Evolutionary conservation across 148 eudicot genomes (phyloP), one percentile per base, ranked within the genome.

Genomic region (Nepenthes gracilis): DNA sequence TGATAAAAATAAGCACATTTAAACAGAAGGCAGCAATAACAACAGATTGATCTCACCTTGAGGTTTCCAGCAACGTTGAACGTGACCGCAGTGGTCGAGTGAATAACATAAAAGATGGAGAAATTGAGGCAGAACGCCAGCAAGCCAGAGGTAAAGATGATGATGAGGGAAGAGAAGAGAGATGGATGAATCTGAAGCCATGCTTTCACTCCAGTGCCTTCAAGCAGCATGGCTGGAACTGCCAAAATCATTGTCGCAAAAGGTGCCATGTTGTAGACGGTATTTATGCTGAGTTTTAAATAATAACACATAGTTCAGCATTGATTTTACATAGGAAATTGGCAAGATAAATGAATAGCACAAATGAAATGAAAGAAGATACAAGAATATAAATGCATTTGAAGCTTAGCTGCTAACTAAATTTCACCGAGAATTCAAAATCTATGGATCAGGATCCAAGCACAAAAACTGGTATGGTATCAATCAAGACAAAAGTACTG

Each of bases 11-110:
- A 23, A 23, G 23, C 23, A 45, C 48, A 9, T 8, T 57, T 5
- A 45, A 11, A 45, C 6, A 45, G 48, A 6, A 57, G 43, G 9
- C 9, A 57, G 60, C n/a, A 34, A 4, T 34, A 45, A 45, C 8
- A 45, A 45, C 8, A 5, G 43, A 47, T 57, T 58, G 34, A 54
- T 56, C 75, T 62, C 63, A 92, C 97, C 94, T 92, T 92, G 49
- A 90, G 95, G 74, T 90, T 90, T 71, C 97, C 97, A 51, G 97
- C 97, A 69, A 90, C 97, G 62, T 90, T 90, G 75, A 90, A 90
- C 0, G 97, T 90, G 78, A 90, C 97, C 1, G 97, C 97, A 58
- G 97, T 90, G 36, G 97, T 90, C 58, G 97, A 90, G 64, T 90
- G 97, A 54, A 90, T 90, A 37, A 90, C 97, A 63, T 90, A 90